A percentile compares a stretch with the other conserved stretches of the same genome.
phyloP scores from a whole-genome alignment of 805 yeast genomes.

The Metschnikowia lachancei region DNA sequence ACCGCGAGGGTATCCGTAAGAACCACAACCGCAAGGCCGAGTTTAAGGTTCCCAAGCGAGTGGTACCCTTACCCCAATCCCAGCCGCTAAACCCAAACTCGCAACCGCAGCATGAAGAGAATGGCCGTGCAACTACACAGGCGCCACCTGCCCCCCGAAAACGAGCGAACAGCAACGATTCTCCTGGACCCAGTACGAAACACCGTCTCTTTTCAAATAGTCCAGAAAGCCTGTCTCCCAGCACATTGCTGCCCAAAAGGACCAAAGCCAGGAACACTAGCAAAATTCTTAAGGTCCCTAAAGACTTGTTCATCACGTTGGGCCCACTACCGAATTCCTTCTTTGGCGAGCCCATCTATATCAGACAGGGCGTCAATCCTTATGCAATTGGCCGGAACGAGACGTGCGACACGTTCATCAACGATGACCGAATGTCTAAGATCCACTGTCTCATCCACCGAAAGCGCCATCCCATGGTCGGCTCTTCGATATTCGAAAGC shows the following conservation, averaged over 20 bases:
- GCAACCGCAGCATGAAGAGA: neutral
- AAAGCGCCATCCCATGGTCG: constrained; percentile 56
- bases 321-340: constrained; percentile 49
- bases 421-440: constrained; percentile 79
- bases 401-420: constrained; percentile 56
- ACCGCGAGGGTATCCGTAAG: constrained; percentile 23
- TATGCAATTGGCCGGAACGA: constrained; percentile 73
- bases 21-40: constrained; percentile 26
- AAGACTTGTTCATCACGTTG: constrained; percentile 63
- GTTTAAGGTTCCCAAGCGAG: constrained; percentile 44
- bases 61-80: constrained; percentile 43
- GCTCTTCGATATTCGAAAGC: constrained; percentile 54
- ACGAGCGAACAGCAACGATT: neutral
- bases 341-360: constrained; percentile 45
- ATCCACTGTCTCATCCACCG: constrained; percentile 71
- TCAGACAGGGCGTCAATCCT: constrained; percentile 66
- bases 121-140: neutral
- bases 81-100: constrained; percentile 23
- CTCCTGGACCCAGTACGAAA: neutral
- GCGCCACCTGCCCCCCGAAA: neutral
- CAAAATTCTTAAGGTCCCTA: constrained; percentile 31
- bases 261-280: no score
- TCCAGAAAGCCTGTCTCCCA: neutral
- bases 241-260: neutral
- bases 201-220: neutral